A percentile compares a stretch with the other conserved stretches of the same genome.
Evolutionary conservation across 83 land plant genomes (phyloP).

Genomic region (Diphasiastrum complanatum): DNA sequence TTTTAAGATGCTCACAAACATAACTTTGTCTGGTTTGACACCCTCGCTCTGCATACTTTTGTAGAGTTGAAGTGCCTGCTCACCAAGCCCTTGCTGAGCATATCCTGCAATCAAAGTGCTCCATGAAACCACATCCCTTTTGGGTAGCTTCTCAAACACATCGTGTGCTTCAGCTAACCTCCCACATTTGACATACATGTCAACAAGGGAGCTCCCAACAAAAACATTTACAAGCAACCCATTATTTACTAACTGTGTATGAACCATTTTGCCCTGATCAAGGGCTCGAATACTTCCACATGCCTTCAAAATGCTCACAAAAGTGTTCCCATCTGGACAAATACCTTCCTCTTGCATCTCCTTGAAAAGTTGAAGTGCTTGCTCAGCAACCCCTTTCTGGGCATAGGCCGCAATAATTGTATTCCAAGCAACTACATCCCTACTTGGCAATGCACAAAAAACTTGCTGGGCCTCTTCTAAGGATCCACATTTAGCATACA

Average conservation of each 20-base stretch:
- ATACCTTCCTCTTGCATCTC: constrained; percentile 9
- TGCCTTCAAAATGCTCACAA: constrained; percentile 8
- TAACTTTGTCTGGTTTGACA: not conserved
- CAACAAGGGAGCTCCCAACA: not conserved
- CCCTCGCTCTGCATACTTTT: constrained; percentile 17
- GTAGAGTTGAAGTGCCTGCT: constrained; percentile 29
- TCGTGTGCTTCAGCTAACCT: constrained; percentile 1
- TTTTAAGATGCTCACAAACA: not conserved
- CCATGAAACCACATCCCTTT: constrained; percentile 27
- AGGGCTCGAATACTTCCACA: not conserved
- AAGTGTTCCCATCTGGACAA: not conserved
- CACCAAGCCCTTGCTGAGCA: constrained; percentile 23
- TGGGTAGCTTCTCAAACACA: not conserved
- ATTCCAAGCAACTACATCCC: not conserved
- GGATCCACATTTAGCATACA: constrained; percentile 12
- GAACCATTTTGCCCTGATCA: not conserved
- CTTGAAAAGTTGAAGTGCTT: not conserved
- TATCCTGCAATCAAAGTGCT: constrained; percentile 41
- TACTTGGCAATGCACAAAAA: not conserved
- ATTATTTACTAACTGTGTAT: not conserved
- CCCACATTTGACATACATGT: constrained; percentile 12
- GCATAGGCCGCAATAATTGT: constrained; percentile 1
- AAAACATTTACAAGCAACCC: not conserved
- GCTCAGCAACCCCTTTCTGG: not conserved
- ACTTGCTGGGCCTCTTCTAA: not conserved